Base-by-base conservation (phyloP, 129 eudicot species). In the Cynara cardunculus region DNA sequence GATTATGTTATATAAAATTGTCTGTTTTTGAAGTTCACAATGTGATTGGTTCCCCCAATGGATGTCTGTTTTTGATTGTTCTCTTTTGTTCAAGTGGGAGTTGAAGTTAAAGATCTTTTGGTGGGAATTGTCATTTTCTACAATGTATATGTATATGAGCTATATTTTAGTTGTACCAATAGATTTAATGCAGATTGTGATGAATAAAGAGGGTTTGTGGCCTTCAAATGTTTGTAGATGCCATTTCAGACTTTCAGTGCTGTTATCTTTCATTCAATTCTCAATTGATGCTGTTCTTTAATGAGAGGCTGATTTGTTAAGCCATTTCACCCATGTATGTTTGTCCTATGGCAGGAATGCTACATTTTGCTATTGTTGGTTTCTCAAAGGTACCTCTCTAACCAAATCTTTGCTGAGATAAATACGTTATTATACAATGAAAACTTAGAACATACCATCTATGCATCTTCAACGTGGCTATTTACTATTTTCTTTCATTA, bases 1-100 rank as follows among this genome's bases (percentile, higher is more conserved):
- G 95, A 92, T 84, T 92, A 92, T 77, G 85, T 92, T 34, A 92
- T 92, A 35, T 92, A 80, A 76, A 44, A 6, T 27, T 44, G 68
- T 44, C 68, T 69, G 19, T 2, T 44, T 78, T 67, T 16, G 9
- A 74, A 44, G 77, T 22, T 73, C 22, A 44, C 77, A 41, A 14
- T 25, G 39, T 25, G 28, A 18, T 44, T 44, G 16, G 56, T 44
- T 14, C 25, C 24, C 14, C 4, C 1, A 12, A 3, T 27, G 24
- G 18, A 25, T 3, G 19, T 28, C 18, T 28, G 37, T 71, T 70
- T 49, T 21, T 56, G 16, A 4, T 11, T 25, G 79, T 37, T 70
- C 16, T 27, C 30, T 46, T 28, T 69, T 28, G 19, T 37, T 69
- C 12, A 14, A 27, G 26, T 78, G 76, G 76, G 53, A 72, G 71